A percentile compares a stretch with the other conserved stretches of the same genome.
Evolutionary conservation across 1,284 basidiomycete species (phyloP).

Genomic region (Leccinum cinnamomeum): DNA sequence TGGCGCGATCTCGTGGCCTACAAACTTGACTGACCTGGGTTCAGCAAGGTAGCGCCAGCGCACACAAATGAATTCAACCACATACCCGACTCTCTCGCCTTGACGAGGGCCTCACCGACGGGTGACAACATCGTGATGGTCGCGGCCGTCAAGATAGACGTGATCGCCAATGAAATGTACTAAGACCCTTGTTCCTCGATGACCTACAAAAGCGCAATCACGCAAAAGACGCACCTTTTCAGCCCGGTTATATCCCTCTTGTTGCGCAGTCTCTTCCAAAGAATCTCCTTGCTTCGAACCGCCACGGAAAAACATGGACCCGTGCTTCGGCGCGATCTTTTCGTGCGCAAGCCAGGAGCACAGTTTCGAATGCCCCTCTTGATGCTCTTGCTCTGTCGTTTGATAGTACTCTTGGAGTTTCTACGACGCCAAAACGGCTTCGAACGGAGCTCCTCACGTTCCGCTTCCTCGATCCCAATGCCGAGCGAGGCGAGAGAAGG

Average conservation of each 20-base stretch:
- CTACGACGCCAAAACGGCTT: constrained; percentile 23
- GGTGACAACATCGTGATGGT: constrained; percentile 27
- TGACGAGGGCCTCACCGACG: constrained; percentile 25
- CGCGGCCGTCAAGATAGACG: constrained; percentile 26
- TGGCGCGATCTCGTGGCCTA: constrained; percentile 25
- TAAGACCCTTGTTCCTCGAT: constrained; percentile 1
- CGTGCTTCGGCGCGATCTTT: constrained; percentile 15
- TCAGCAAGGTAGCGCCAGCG: constrained; percentile 2
- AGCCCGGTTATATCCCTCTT: constrained; percentile 22
- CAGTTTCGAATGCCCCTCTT: not conserved
- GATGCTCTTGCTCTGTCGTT: constrained; percentile 4
- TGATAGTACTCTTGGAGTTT: constrained; percentile 14
- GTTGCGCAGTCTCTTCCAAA: constrained; percentile 14
- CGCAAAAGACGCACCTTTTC: constrained; percentile 16
- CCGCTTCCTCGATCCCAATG: constrained; percentile 28
- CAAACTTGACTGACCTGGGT: constrained; percentile 14
- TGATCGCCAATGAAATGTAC: constrained; percentile 32
- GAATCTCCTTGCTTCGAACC: constrained; percentile 10
- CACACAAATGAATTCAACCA: not conserved
- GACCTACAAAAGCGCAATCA: not conserved
- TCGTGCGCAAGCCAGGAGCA: not conserved
- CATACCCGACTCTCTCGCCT: constrained; percentile 26
- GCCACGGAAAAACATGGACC: constrained; percentile 18
- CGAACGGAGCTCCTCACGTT: constrained; percentile 24
- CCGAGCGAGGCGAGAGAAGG: constrained; percentile 25